Evolutionary conservation across 108 stramenopile genomes (phyloP).

Genomic region (Epipyxis sp.): DNA sequence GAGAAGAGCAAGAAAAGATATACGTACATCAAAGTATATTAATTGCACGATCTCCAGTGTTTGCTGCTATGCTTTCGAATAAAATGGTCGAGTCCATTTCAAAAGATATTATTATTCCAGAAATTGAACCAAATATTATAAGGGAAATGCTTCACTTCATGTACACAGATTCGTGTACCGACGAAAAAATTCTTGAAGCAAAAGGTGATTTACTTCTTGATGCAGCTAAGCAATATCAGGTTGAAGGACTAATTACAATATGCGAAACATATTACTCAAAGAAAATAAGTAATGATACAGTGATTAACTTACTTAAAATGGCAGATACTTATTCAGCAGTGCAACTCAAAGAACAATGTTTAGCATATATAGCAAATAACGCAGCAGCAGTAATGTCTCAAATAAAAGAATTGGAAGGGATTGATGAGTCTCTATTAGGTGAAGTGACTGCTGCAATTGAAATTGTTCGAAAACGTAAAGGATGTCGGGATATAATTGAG

Average conservation of each 20-base stretch:
- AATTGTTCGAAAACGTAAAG: background rate
- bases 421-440: background rate
- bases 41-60: background rate
- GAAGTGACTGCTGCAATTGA: background rate
- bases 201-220: background rate
- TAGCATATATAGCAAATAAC: background rate
- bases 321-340: background rate
- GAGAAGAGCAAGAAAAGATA: background rate
- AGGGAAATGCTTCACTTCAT: background rate
- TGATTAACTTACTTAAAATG: background rate
- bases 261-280: background rate
- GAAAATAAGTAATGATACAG: background rate
- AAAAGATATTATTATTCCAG: background rate
- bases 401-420: background rate
- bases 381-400: background rate
- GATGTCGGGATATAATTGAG: background rate
- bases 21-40: background rate
- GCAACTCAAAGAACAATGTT: background rate
- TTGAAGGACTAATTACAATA: background rate
- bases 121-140: background rate
- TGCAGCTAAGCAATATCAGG: background rate
- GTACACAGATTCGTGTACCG: background rate
- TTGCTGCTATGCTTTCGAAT: background rate
- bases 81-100: background rate
- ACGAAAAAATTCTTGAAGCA: background rate